Evolutionary conservation across 352 stramenopile species (phyloP), one percentile per base, ranked within the genome.

Genomic region (Phytopythium montanum): DNA sequence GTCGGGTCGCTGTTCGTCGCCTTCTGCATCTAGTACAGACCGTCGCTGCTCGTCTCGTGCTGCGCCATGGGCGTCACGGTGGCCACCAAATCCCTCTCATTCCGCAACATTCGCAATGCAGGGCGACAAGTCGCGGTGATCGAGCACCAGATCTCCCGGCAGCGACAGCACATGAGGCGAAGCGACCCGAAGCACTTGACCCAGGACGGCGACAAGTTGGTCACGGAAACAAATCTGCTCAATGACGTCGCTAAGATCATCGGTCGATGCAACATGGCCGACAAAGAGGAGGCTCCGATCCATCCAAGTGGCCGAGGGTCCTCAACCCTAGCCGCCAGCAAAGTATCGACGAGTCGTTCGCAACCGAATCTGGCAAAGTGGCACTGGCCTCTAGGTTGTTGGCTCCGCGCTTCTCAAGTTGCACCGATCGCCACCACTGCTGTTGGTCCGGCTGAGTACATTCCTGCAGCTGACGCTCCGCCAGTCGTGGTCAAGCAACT

Each of bases 201-300:
- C n/a, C n/a, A n/a, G n/a, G n/a, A n/a, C n/a, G n/a, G n/a, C n/a
- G n/a, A n/a, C n/a, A n/a, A n/a, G n/a, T n/a, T n/a, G n/a, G n/a
- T 65, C 38, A 62, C 59, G 13, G 60, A 69, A 19, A 66, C 68
- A 19, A 68, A 55, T 19, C 62, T 71, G 19, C 60, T 71, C 33
- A 26, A 53, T 16, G 46, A 53, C 10, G 62, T 64, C 36, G 58
- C 29, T 7, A 64, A 75, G 39, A 55, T 69, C 23, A 68, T 72
- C 28, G 60, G 9, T 4, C 44, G 44, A 3, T 51, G 28, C 50
- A 28, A 51, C 6, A 56, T 56, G 29, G 14, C 39, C 10, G 13
- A 6, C 95, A 98, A 70, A 96, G 95, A 62, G 96, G 96, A 0
- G 85, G 76, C 21, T 96, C 81, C 62, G 99, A 99, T 75, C 96